Percentiles rank a stretch among this genome's conserved stretches.
These are phyloP conservation scores for Lepiota venenata DNA, from an alignment of 768 basidiomycete species.

Conservation along the genomic window DNA sequence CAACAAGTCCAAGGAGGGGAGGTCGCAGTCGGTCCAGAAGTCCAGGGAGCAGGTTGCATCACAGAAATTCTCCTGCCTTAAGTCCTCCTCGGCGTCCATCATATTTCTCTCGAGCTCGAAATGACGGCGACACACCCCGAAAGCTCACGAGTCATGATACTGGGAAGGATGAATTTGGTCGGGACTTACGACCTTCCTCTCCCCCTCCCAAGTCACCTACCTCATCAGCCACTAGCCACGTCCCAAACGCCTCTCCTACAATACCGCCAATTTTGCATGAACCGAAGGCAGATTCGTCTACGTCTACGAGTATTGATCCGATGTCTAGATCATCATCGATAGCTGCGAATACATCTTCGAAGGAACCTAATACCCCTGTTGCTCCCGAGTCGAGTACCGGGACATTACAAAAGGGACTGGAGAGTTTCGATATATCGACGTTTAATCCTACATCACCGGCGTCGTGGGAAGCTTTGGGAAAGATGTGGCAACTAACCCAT, in stretches of 20 bases:
- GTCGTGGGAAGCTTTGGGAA: slow-evolving; percentile 80
- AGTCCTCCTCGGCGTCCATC: slow-evolving; percentile 57
- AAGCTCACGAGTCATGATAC: slow-evolving; percentile 2
- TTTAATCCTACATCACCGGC: slow-evolving; percentile 74
- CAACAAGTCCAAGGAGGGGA: slow-evolving; percentile 38
- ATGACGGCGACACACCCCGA: slow-evolving; percentile 18
- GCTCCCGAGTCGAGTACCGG: slow-evolving; percentile 25
- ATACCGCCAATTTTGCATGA: slow-evolving; percentile 23
- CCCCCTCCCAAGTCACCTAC: slow-evolving; percentile 24
- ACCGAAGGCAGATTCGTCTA: slow-evolving; percentile 32
- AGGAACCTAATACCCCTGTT: slow-evolving; percentile 40
- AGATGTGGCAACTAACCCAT: slow-evolving; percentile 70
- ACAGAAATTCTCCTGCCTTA: slow-evolving; percentile 49
- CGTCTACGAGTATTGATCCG: slow-evolving; percentile 43
- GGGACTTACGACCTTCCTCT: slow-evolving; percentile 67
- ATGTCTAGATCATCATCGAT: slow-evolving; percentile 43
- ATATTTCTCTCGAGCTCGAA: slow-evolving; percentile 23
- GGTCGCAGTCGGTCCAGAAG: slow-evolving; percentile 73
- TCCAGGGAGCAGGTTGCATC: slow-evolving; percentile 57
- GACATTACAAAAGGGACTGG: slow-evolving; percentile 45
- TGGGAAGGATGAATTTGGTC: slow-evolving; percentile 86
- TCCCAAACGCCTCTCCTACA: slow-evolving; percentile 24
- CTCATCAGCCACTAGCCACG: slow-evolving; percentile 14
- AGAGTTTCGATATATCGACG: slow-evolving; percentile 62
- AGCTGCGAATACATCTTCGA: slow-evolving; percentile 58